phyloP scores from a whole-genome alignment of 352 stramenopile species.

The Pythium guiyangense region DNA sequence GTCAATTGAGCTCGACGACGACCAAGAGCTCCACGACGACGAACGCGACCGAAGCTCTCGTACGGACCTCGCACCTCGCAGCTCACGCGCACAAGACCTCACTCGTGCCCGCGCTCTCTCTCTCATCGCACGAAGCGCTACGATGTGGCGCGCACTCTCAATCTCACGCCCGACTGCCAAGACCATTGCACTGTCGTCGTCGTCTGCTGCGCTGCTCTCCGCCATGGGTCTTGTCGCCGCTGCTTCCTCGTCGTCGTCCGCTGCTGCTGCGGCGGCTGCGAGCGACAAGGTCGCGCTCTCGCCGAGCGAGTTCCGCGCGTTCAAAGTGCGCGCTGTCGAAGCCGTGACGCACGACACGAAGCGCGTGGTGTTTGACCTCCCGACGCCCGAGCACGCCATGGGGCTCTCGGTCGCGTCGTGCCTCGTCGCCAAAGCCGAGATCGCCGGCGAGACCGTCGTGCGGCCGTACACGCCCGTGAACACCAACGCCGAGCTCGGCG shows the following conservation, averaged over 20 bases:
- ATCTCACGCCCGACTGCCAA: not conserved
- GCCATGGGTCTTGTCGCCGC: not conserved
- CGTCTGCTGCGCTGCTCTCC: not conserved
- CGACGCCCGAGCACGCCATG: conserved; percentile 52
- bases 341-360: conserved; percentile 75
- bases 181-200: not conserved
- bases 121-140: no score
- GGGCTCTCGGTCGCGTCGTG: conserved; percentile 51
- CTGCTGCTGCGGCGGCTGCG: conserved; percentile 13
- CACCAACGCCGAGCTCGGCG: conserved; percentile 75
- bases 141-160: not conserved
- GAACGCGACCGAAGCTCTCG: no score
- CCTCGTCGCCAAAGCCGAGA: conserved; percentile 57
- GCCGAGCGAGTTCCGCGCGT: conserved; percentile 61
- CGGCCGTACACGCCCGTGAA: conserved; percentile 88
- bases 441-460: conserved; percentile 71
- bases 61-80: no score
- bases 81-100: no score
- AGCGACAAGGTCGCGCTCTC: conserved; percentile 43
- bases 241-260: conserved; percentile 12
- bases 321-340: conserved; percentile 69
- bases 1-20: no score
- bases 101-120: no score
- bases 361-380: conserved; percentile 66
- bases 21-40: no score